phyloP scores from a whole-genome alignment of 1,284 basidiomycete genomes.

The Sporisorium graminicola region DNA sequence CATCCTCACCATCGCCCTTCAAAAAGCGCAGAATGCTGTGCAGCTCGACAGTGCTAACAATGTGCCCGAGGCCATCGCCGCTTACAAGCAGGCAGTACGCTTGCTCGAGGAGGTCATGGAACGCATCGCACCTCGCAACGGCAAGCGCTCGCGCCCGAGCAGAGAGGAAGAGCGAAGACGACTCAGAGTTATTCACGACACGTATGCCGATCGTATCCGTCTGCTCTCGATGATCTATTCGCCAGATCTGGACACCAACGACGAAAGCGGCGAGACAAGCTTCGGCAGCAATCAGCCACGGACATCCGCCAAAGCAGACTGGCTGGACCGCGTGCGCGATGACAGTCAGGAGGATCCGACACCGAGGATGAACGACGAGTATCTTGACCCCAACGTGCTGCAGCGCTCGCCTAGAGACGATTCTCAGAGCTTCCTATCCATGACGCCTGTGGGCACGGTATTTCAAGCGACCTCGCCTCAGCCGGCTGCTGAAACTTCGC shows the following conservation, averaged over 20 bases:
- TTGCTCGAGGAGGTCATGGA: conserved; percentile 71
- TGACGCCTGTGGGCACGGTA: conserved; percentile 29
- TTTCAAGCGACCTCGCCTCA: conserved; percentile 13
- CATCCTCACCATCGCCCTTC: conserved; percentile 70
- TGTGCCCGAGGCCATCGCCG: conserved; percentile 70
- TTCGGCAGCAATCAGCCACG: conserved; percentile 21
- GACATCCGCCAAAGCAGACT: conserved; percentile 25
- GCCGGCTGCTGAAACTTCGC: background rate
- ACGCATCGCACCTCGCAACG: conserved; percentile 66
- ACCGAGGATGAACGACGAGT: conserved; percentile 12
- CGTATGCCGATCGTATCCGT: conserved; percentile 70
- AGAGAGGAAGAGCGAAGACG: conserved; percentile 69
- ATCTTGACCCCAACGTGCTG: conserved; percentile 2
- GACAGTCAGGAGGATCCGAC: conserved; percentile 24
- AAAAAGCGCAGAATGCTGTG: conserved; percentile 71
- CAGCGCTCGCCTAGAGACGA: conserved; percentile 24
- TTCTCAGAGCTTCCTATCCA: conserved; percentile 27
- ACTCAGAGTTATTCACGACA: conserved; percentile 70
- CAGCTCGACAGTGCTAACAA: conserved; percentile 70
- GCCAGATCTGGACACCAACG: conserved; percentile 21
- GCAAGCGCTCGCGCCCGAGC: conserved; percentile 55
- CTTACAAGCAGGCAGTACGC: conserved; percentile 69
- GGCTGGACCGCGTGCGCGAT: conserved; percentile 34
- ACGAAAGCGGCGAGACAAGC: conserved; percentile 22
- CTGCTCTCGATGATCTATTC: conserved; percentile 67